phyloP scores from a whole-genome alignment of 306 rosid genomes.

The Castanea mollissima region DNA sequence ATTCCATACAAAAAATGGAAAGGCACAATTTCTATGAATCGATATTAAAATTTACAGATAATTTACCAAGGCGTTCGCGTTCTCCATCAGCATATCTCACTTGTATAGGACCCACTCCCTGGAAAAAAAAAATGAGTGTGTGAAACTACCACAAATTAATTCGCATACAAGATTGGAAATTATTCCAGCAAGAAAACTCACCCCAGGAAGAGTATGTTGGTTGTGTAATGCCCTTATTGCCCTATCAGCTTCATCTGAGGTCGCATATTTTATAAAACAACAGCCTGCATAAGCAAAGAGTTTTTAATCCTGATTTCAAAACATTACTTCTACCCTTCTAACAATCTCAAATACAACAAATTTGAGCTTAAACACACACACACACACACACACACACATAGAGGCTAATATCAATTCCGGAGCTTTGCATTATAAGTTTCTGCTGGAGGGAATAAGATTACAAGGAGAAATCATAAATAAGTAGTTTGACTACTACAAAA shows the following conservation, averaged over 20 bases:
- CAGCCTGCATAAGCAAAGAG: slow-evolving; percentile 79
- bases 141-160: slow-evolving; percentile 22
- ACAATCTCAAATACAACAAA: background rate
- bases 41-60: slow-evolving; percentile 17
- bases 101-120: slow-evolving; percentile 95
- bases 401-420: background rate
- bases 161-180: slow-evolving; percentile 17
- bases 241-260: slow-evolving; percentile 91
- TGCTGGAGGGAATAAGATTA: background rate
- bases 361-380: background rate
- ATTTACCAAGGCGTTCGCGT: slow-evolving; percentile 93
- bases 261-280: slow-evolving; percentile 91
- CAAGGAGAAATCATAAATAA: background rate
- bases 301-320: slow-evolving; percentile 37
- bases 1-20: slow-evolving; percentile 10
- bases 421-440: background rate
- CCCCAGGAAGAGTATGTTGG: slow-evolving; percentile 95
- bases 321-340: slow-evolving; percentile 13
- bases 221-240: slow-evolving; percentile 94
- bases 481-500: background rate
- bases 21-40: slow-evolving; percentile 11
- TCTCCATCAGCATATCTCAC: slow-evolving; percentile 99
- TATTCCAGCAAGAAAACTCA: slow-evolving; percentile 47
- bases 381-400: background rate
- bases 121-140: slow-evolving; percentile 30